These are phyloP conservation scores for Trichoderma sp. DNA, from an alignment of 2,329 filamentous ascomycete genomes.

Conservation along the genomic window DNA sequence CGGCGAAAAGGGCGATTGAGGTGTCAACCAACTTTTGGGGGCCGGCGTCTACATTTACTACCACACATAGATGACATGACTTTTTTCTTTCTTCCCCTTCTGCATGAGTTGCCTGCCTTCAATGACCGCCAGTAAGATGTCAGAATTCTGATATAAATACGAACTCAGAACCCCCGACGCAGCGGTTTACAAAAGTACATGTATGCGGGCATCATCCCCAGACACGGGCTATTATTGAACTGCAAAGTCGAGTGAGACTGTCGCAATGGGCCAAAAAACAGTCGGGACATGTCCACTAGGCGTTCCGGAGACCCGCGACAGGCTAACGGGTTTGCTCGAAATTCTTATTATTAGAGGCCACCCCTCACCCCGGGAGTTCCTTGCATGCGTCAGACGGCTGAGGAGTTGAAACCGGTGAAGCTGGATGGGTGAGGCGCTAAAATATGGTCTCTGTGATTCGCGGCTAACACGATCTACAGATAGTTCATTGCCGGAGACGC, in stretches of 20 bases:
- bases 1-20: background rate
- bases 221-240: background rate
- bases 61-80: background rate
- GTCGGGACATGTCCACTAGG: background rate
- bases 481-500: background rate
- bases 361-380: background rate
- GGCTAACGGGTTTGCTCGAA: background rate
- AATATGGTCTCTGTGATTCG: conserved; percentile 1
- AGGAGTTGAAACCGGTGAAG: conserved; percentile 13
- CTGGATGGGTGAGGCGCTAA: background rate
- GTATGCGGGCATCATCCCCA: background rate
- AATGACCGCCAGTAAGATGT: background rate
- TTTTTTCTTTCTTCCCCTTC: background rate
- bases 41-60: background rate
- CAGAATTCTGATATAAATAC: background rate
- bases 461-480: conserved; percentile 16
- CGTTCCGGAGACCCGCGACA: background rate
- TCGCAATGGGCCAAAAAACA: background rate
- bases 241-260: background rate
- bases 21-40: conserved; percentile 4
- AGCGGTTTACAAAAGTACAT: background rate
- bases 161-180: background rate
- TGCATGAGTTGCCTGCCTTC: background rate
- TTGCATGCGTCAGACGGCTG: conserved; percentile 7
- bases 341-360: background rate